Conservation (phyloP, 2,329 filamentous ascomycete genomes). For the Fusarium subtropicale region DNA sequence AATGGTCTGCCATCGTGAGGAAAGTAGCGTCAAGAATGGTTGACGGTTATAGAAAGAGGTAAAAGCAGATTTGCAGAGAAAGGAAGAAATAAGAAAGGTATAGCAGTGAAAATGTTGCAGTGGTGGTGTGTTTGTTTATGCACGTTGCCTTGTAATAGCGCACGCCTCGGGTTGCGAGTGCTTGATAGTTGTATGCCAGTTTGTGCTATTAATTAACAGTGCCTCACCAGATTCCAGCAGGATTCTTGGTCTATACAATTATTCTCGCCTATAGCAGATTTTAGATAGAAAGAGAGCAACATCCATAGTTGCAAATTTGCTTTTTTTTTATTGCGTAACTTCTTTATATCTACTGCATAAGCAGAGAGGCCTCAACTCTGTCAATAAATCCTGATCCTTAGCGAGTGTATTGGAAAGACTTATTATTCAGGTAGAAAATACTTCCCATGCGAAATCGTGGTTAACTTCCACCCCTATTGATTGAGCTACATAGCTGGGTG, state of each 20-base stretch:
- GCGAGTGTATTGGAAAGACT: background rate
- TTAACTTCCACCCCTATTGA: background rate
- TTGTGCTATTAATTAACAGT: background rate
- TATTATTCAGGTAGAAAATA: background rate
- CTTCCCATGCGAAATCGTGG: background rate
- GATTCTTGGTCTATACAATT: no score
- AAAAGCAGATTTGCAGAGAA: background rate
- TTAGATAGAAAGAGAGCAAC: no score
- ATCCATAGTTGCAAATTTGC: no score
- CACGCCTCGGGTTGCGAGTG: background rate
- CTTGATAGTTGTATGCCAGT: background rate
- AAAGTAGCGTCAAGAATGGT: no score
- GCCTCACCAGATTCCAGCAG: background rate
- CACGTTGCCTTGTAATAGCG: background rate
- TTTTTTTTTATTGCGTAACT: background rate
- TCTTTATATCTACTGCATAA: background rate
- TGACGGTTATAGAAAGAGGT: background rate
- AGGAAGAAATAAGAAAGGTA: background rate
- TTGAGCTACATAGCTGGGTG: background rate
- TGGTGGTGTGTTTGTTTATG: background rate
- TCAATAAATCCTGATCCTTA: no score
- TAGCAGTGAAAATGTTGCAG: no score
- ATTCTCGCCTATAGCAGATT: no score
- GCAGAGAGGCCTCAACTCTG: background rate
- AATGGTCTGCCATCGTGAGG: slow-evolving; percentile 6